phyloP scores from a whole-genome alignment of 805 yeast species.

The Cyberlindnera mississippiensis region DNA sequence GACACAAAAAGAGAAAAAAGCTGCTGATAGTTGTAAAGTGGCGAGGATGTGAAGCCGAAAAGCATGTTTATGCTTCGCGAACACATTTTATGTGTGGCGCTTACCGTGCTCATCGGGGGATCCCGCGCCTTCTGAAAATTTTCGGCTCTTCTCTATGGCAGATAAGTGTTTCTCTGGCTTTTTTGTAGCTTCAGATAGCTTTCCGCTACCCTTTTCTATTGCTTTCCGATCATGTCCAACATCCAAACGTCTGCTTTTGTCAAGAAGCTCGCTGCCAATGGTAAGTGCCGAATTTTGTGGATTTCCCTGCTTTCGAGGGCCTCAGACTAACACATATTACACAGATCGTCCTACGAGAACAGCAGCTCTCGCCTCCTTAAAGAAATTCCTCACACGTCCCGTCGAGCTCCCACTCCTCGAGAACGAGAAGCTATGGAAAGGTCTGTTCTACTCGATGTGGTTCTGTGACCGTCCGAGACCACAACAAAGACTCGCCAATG shows the following conservation, averaged over 20 bases:
- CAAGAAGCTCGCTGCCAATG: constrained; percentile 80
- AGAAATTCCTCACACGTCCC: constrained; percentile 46
- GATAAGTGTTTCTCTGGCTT: background rate
- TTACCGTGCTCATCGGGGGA: constrained; percentile 1
- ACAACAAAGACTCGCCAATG: constrained; percentile 78
- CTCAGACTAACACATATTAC: constrained; percentile 9
- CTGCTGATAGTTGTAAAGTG: no score
- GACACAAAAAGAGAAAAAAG: no score
- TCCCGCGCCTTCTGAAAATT: background rate
- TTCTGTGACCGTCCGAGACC: constrained; percentile 90
- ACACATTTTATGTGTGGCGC: background rate
- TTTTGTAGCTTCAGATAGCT: background rate
- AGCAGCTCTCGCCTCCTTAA: constrained; percentile 63
- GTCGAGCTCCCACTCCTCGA: constrained; percentile 36
- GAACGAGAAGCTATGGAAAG: constrained; percentile 88
- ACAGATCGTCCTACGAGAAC: constrained; percentile 64
- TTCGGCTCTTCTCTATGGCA: background rate
- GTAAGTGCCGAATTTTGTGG: constrained; percentile 24
- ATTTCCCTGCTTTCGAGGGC: background rate
- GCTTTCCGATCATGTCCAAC: constrained; percentile 12
- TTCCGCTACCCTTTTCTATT: no score
- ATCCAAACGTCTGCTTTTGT: constrained; percentile 53
- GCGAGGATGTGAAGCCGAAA: no score
- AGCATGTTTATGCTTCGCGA: no score
- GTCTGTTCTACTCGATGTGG: constrained; percentile 96